Evolutionary conservation across 2,329 filamentous ascomycete genomes (phyloP).

Genomic region (Nemania sp.): DNA sequence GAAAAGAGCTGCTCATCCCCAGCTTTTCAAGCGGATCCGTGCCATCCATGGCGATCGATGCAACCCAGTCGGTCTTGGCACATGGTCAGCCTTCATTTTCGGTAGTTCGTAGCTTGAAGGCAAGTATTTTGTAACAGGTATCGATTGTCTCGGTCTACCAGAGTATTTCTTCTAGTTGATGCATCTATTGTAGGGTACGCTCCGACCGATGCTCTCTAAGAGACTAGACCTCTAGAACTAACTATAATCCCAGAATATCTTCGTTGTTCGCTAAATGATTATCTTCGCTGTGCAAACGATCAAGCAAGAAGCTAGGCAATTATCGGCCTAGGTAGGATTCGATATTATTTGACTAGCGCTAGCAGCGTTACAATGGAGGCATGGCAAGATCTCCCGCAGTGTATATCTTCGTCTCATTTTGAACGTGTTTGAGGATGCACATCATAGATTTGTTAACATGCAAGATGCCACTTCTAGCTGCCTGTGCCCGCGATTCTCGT

Average conservation of each 20-base stretch:
- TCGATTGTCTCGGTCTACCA: not conserved
- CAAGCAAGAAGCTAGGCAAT: conserved; percentile 6
- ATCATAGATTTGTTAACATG: conserved; percentile 31
- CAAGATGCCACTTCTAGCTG: conserved; percentile 13
- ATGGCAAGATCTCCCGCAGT: conserved; percentile 15
- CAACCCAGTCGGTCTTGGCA: conserved; percentile 40
- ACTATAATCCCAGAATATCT: not conserved
- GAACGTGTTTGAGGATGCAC: conserved; percentile 37
- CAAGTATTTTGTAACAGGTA: not conserved
- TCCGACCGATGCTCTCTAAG: not conserved
- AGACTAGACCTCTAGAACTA: not conserved
- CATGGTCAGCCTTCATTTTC: conserved; percentile 29
- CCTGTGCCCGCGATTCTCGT: not conserved
- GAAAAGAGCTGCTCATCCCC: conserved; percentile 27
- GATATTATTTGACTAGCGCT: conserved; percentile 13
- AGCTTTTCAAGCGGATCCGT: conserved; percentile 38
- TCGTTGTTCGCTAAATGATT: not conserved
- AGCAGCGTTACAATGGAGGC: conserved; percentile 7
- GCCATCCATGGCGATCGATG: conserved; percentile 39
- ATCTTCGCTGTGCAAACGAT: not conserved
- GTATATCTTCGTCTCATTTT: conserved; percentile 38
- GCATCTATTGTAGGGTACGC: not conserved
- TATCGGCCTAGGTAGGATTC: not conserved
- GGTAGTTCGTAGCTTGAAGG: conserved; percentile 30
- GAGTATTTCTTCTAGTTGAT: not conserved